Conservation (phyloP, 2,329 filamentous ascomycete species). For the Trichoderma semiorbis region DNA sequence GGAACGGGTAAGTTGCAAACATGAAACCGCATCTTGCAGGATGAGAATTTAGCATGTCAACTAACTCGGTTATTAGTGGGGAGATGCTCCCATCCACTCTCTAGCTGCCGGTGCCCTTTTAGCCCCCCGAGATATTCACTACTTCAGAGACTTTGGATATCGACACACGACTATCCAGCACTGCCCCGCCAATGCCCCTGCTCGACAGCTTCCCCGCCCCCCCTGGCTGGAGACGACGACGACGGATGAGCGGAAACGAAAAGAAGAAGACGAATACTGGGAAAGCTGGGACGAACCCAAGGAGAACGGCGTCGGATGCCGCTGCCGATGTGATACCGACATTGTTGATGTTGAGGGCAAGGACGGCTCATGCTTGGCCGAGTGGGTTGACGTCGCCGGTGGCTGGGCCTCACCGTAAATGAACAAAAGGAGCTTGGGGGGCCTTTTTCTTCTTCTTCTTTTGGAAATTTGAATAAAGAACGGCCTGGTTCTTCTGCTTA, state of each 20-base stretch:
- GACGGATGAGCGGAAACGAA: constrained; percentile 73
- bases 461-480: constrained; percentile 10
- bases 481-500: background rate
- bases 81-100: constrained; percentile 96
- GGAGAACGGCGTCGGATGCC: constrained; percentile 94
- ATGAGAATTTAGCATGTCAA: background rate
- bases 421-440: background rate
- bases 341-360: constrained; percentile 98
- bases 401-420: constrained; percentile 68
- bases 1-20: constrained; percentile 69
- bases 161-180: constrained; percentile 98
- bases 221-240: constrained; percentile 83
- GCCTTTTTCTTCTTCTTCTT: background rate
- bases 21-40: background rate
- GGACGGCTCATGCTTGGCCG: constrained; percentile 86
- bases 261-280: constrained; percentile 96
- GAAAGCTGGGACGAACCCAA: constrained; percentile 79
- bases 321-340: constrained; percentile 94
- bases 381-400: constrained; percentile 97
- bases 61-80: constrained; percentile 64
- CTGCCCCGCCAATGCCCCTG: constrained; percentile 91
- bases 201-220: constrained; percentile 74
- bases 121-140: constrained; percentile 81
- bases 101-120: constrained; percentile 89
- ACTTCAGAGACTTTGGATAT: constrained; percentile 98